These are phyloP conservation scores for Cupressus sempervirens DNA, from an alignment of 75 land plant species.

Conservation along the genomic window DNA sequence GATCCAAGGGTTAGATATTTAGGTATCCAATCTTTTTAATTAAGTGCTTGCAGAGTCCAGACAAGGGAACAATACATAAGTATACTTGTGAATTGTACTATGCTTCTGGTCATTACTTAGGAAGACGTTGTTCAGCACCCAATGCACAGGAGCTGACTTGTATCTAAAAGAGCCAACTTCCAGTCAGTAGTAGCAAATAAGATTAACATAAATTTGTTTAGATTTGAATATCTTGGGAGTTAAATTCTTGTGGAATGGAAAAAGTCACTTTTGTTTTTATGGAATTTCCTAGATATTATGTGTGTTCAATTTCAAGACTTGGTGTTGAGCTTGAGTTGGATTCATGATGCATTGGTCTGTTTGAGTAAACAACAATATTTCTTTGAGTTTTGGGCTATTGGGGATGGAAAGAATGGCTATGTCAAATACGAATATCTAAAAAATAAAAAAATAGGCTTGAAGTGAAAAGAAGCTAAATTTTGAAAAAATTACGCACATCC, in stretches of 20 bases:
- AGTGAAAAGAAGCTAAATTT: too few relatives aligned
- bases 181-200: not conserved
- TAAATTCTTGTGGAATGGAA: not conserved
- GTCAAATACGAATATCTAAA: too few relatives aligned
- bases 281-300: not conserved
- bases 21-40: too few relatives aligned
- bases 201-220: not conserved
- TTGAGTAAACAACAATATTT: not conserved
- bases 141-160: not conserved
- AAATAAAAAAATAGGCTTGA: too few relatives aligned
- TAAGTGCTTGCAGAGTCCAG: too few relatives aligned
- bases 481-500: too few relatives aligned
- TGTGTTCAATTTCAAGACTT: not conserved
- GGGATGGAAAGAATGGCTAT: too few relatives aligned
- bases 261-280: not conserved
- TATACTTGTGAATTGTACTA: too few relatives aligned
- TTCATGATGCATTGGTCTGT: not conserved
- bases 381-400: too few relatives aligned
- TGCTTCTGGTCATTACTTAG: not conserved
- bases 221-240: not conserved
- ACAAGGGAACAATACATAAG: not conserved
- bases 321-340: not conserved
- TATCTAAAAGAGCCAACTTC: not conserved
- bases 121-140: not conserved
- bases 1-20: too few relatives aligned